These are phyloP conservation scores for Saccharomyces paradoxus DNA, from an alignment of 805 yeast species.

Conservation along the genomic window DNA sequence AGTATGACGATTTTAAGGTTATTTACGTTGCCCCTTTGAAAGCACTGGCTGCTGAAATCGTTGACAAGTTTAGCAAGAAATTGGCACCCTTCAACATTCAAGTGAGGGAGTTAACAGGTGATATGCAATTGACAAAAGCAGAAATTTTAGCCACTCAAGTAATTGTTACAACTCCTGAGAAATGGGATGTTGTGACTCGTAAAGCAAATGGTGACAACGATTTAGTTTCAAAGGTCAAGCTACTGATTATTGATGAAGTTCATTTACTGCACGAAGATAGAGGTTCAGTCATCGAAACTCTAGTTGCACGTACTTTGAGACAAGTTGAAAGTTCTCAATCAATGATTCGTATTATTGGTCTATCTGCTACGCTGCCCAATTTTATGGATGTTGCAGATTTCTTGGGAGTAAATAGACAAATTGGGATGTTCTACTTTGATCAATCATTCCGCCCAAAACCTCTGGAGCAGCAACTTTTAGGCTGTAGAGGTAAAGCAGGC, in stretches of 20 bases:
- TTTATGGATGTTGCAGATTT: constrained; percentile 92
- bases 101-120: constrained; percentile 89
- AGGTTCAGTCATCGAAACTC: constrained; percentile 93
- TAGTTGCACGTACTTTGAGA: constrained; percentile 87
- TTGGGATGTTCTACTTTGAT: constrained; percentile 93
- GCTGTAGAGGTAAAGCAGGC: constrained; percentile 82
- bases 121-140: constrained; percentile 79
- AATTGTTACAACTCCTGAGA: constrained; percentile 91
- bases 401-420: constrained; percentile 77
- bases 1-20: constrained; percentile 78
- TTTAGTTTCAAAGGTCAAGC: constrained; percentile 70
- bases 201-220: constrained; percentile 86
- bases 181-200: constrained; percentile 96
- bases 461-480: constrained; percentile 75
- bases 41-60: constrained; percentile 94
- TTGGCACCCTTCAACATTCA: constrained; percentile 77
- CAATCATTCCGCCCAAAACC: constrained; percentile 92
- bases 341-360: constrained; percentile 87
- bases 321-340: constrained; percentile 93
- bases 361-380: constrained; percentile 90
- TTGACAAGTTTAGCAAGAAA: constrained; percentile 73
- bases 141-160: constrained; percentile 79
- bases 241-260: constrained; percentile 90
- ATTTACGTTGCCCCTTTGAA: constrained; percentile 90
- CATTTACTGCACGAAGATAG: constrained; percentile 95